A percentile compares a stretch with the other conserved stretches of the same genome.
Evolutionary conservation across 2,329 filamentous ascomycete species (phyloP).

Genomic region (Arthrobotrys iridis): DNA sequence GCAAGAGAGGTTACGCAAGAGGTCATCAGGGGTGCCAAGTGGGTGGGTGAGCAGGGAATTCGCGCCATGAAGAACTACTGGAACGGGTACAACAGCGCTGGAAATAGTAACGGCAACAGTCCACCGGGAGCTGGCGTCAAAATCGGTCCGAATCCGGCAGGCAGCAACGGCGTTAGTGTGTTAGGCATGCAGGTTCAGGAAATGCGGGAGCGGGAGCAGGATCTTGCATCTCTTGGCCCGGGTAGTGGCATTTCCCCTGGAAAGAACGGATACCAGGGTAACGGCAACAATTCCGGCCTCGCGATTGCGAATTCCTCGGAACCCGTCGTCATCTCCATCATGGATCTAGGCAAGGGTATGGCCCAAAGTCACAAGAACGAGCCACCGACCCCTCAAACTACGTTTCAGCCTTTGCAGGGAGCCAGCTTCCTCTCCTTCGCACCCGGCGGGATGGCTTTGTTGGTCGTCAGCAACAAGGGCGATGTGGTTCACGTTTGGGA

Average conservation of each 20-base stretch:
- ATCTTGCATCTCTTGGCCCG: conserved; percentile 52
- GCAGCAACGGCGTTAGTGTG: conserved; percentile 48
- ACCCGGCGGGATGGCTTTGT: conserved; percentile 76
- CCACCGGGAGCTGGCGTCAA: conserved; percentile 47
- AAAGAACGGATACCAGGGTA: conserved; percentile 44
- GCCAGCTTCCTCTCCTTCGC: conserved; percentile 85
- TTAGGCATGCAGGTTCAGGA: conserved; percentile 54
- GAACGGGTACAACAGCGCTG: conserved; percentile 67
- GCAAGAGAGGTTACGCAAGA: conserved; percentile 83
- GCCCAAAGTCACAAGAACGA: conserved; percentile 66
- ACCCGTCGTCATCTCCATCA: conserved; percentile 77
- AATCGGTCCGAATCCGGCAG: conserved; percentile 50
- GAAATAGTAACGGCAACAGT: conserved; percentile 41
- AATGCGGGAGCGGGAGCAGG: conserved; percentile 52
- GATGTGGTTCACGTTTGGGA: conserved; percentile 86
- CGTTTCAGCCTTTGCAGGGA: conserved; percentile 76
- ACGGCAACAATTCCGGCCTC: conserved; percentile 60
- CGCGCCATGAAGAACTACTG: conserved; percentile 85
- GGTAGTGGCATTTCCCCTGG: conserved; percentile 49
- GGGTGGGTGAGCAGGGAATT: conserved; percentile 79
- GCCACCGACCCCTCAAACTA: conserved; percentile 69
- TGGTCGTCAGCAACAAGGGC: conserved; percentile 84
- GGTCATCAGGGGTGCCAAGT: conserved; percentile 76
- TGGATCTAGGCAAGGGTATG: conserved; percentile 72
- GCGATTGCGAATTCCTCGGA: conserved; percentile 68